phyloP scores from a whole-genome alignment of 345 rosid genomes.

The Linum lewisii region DNA sequence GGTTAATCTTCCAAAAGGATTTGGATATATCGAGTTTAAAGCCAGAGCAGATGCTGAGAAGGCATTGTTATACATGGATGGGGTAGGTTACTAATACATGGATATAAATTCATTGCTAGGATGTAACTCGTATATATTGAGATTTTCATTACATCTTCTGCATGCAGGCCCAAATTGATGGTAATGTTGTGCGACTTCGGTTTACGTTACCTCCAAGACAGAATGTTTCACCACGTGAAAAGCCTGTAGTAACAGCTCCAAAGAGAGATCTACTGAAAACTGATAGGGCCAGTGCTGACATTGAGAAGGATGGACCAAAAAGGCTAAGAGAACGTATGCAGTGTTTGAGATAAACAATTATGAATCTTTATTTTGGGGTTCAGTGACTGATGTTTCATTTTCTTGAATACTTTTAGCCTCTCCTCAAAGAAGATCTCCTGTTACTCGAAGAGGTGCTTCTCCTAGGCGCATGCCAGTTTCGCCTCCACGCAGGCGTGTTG shows the following conservation, averaged over 20 bases:
- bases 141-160: conserved; percentile 9
- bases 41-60: conserved; percentile 89
- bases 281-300: conserved; percentile 43
- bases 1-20: conserved; percentile 64
- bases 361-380: not conserved
- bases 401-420: conserved; percentile 42
- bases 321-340: conserved; percentile 55
- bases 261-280: conserved; percentile 54
- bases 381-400: not conserved
- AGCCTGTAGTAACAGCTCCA: conserved; percentile 42
- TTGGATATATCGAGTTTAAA: conserved; percentile 88
- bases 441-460: conserved; percentile 58
- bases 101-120: conserved; percentile 1
- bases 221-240: conserved; percentile 64
- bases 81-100: conserved; percentile 40
- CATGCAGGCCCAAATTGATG: conserved; percentile 91
- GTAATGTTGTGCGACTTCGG: conserved; percentile 63
- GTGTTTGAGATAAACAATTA: not conserved
- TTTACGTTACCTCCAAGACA: conserved; percentile 65
- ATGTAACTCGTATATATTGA: not conserved
- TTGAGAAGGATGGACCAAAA: conserved; percentile 62
- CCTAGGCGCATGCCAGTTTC: conserved; percentile 71
- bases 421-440: conserved; percentile 79
- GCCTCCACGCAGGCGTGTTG: conserved; percentile 59
- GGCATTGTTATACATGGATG: conserved; percentile 87